Percentiles rank a stretch among this genome's conserved stretches.
These are phyloP conservation scores for Candida loeiensis DNA, from an alignment of 805 yeast genomes.

Conservation along the genomic window DNA sequence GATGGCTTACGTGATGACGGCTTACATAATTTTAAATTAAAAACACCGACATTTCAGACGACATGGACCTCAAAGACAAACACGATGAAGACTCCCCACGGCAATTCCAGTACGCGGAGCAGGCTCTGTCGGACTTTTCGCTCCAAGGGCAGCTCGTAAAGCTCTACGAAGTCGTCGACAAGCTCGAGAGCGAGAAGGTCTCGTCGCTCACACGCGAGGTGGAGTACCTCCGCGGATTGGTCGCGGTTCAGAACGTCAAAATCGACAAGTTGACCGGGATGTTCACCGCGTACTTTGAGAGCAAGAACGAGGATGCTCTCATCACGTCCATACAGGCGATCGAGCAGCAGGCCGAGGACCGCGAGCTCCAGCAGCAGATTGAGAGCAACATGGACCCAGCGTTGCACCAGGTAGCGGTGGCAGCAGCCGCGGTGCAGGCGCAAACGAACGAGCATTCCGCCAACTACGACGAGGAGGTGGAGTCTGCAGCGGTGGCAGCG, in stretches of 20 bases:
- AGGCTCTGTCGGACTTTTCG: constrained; percentile 6
- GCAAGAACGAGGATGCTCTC: constrained; percentile 28
- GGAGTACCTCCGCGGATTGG: constrained; percentile 31
- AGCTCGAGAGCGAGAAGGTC: constrained; percentile 27
- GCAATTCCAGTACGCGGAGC: constrained; percentile 4
- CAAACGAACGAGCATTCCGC: too few species aligned
- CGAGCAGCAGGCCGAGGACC: constrained; percentile 19
- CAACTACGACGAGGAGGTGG: constrained; percentile 9
- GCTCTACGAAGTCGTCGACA: constrained; percentile 13
- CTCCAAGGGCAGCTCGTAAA: constrained; percentile 8
- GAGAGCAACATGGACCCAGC: constrained; percentile 42
- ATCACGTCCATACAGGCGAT: constrained; percentile 28
- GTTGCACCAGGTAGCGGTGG: constrained; percentile 38
- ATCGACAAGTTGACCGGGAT: constrained; percentile 36
- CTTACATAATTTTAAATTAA: too few species aligned
- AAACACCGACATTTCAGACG: constrained; percentile 9
- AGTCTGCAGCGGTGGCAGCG: constrained; percentile 10
- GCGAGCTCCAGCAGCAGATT: constrained; percentile 15
- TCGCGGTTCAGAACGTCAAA: constrained; percentile 36
- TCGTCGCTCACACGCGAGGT: constrained; percentile 29
- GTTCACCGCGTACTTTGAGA: constrained; percentile 30
- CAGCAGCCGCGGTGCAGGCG: constrained; percentile 34
- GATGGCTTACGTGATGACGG: too few species aligned
- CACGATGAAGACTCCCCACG: constrained; percentile 1
- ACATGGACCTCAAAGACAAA: constrained; percentile 7